Conservation (phyloP, 2,329 filamentous ascomycete species). For the Lomentospora prolificans region DNA sequence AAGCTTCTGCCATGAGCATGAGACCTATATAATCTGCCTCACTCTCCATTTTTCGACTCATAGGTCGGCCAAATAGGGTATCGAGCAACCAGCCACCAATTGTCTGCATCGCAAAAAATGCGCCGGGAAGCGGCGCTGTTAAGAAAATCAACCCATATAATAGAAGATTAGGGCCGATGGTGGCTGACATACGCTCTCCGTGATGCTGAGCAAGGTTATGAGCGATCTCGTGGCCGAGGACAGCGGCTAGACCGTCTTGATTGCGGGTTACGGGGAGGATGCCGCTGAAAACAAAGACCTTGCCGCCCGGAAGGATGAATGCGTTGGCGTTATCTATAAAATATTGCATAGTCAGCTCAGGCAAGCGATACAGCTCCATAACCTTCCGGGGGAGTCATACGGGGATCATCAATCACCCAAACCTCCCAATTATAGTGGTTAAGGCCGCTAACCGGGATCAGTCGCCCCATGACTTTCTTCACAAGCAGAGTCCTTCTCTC, state of each 20-base stretch:
- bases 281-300: constrained; percentile 71
- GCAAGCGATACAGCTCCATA: neutral
- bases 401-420: constrained; percentile 58
- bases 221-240: constrained; percentile 71
- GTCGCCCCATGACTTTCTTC: constrained; percentile 50
- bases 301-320: constrained; percentile 68
- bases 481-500: constrained; percentile 38
- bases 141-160: constrained; percentile 40
- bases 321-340: constrained; percentile 52
- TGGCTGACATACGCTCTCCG: constrained; percentile 50
- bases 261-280: constrained; percentile 57
- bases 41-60: constrained; percentile 60
- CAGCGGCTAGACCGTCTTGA: constrained; percentile 63
- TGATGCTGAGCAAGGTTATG: constrained; percentile 63
- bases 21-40: constrained; percentile 76
- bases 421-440: constrained; percentile 57
- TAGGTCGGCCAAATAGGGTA: constrained; percentile 56
- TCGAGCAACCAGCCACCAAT: constrained; percentile 44
- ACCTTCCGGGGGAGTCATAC: constrained; percentile 21
- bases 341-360: neutral
- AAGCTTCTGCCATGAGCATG: constrained; percentile 75
- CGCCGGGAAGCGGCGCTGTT: constrained; percentile 30
- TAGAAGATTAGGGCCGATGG: constrained; percentile 41
- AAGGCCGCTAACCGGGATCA: constrained; percentile 60
- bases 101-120: constrained; percentile 29